phyloP scores from a whole-genome alignment of 2,329 filamentous ascomycete species.

The Fusarium acutatum region DNA sequence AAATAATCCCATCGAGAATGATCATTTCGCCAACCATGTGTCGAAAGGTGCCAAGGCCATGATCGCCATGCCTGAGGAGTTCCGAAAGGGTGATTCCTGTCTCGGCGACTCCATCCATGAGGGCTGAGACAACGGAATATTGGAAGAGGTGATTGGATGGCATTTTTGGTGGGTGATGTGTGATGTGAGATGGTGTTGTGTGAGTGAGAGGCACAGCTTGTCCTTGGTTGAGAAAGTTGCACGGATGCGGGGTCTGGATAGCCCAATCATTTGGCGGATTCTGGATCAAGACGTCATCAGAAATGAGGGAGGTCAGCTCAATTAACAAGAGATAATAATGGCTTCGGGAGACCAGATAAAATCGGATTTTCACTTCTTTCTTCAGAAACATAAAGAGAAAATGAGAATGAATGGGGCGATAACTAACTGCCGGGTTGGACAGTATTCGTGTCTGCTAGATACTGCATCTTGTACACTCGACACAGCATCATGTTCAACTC shows the following conservation, averaged over 20 bases:
- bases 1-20: slow-evolving; percentile 22
- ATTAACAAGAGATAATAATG: not conserved
- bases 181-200: not conserved
- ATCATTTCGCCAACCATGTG: slow-evolving; percentile 36
- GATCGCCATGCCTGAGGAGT: slow-evolving; percentile 17
- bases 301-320: not conserved
- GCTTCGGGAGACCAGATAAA: not conserved
- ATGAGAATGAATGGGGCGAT: accelerated
- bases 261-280: not conserved
- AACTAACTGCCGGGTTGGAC: accelerated
- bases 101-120: slow-evolving; percentile 33
- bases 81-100: slow-evolving; percentile 21
- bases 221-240: not conserved
- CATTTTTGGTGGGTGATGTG: slow-evolving; percentile 1
- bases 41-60: slow-evolving; percentile 34
- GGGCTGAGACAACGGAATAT: slow-evolving; percentile 31
- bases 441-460: not conserved
- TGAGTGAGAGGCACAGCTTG: not conserved
- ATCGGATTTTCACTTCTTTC: not conserved
- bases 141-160: slow-evolving; percentile 25
- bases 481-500: not conserved
- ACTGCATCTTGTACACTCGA: not conserved
- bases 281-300: not conserved
- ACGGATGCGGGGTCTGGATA: accelerated
- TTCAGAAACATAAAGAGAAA: not conserved